Evolutionary conservation across 192 early-diverging fungal species (phyloP).

Genomic region (Spizellomyces punctatus): DNA sequence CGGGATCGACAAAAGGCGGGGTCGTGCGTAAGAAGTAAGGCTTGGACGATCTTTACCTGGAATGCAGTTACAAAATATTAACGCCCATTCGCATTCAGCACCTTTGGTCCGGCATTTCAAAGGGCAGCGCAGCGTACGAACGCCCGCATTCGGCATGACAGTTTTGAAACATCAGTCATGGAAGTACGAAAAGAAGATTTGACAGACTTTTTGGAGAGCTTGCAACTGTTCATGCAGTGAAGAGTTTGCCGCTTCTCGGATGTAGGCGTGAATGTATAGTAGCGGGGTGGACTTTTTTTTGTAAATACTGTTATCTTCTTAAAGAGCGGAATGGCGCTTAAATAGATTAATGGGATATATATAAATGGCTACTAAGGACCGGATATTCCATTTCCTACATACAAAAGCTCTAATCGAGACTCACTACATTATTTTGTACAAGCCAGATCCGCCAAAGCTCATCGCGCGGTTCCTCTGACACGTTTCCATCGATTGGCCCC

Average conservation of each 20-base stretch:
- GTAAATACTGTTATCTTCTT: no score
- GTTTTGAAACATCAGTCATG: slow-evolving; percentile 82
- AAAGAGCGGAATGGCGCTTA: no score
- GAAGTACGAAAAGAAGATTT: slow-evolving; percentile 78
- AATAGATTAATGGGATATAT: no score
- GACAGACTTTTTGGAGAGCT: slow-evolving; percentile 42
- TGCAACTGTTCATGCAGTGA: slow-evolving; percentile 34
- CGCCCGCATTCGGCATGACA: slow-evolving; percentile 68
- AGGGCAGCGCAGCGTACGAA: slow-evolving; percentile 67
- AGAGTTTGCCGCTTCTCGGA: background rate
- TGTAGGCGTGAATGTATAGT: background rate
- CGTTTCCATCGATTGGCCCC: no score
- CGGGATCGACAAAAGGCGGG: slow-evolving; percentile 51
- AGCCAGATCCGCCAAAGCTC: no score
- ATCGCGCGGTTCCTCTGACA: no score
- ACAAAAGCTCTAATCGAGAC: no score
- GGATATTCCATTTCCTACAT: no score
- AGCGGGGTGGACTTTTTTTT: no score
- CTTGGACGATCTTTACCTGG: background rate
- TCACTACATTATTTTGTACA: no score
- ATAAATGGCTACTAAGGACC: no score
- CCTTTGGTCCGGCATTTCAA: slow-evolving; percentile 83
- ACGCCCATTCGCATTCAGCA: slow-evolving; percentile 46
- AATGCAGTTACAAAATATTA: background rate
- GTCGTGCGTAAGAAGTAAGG: slow-evolving; percentile 45